Base-by-base conservation (phyloP, 2,329 filamentous ascomycete genomes). In the Trichoderma oligosporum region DNA sequence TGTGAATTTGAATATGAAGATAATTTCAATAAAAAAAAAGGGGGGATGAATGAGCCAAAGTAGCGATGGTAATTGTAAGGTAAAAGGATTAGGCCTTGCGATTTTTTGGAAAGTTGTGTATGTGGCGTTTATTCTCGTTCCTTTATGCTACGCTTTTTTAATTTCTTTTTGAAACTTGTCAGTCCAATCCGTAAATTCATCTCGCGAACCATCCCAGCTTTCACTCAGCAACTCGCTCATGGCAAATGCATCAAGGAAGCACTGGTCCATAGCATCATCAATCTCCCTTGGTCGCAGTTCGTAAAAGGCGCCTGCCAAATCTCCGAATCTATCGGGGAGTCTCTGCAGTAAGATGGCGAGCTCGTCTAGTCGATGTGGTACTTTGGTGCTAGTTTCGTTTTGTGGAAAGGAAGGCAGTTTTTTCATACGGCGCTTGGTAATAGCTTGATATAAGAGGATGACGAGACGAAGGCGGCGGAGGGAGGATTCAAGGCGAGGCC, bases 181-280 rank as follows among this genome's bases (percentile, higher is more conserved):
- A n/a, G 80, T 83, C 91, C 91, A 96, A 14, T 81, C 76, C 0
- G 85, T 87, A 67, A 95, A 96, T 65, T 87, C 89, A 65, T 96
- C 91, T 16, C 82, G 78, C 45, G 80, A 72, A 0, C 80, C 85
- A 2, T 80, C 72, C 88, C 88, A 92, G 18, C 78, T 77, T 58
- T 77, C 73, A 48, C 75, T 74, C 11, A 89, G 71, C 46, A 86
- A 67, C 56, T 82, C 78, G 0, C 81, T 78, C 0, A 79, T 81
- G 0, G 71, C 74, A 62, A 81, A 80, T 0, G 87, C 85, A 49
- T 84, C 79, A 1, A 76, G 73, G 59, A 85, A 83, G 64, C 85
- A 86, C 38, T 78, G 75, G 4, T 81, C 76, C 74, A 90, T 79
- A 20, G 73, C 73, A 6, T 71, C 68, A 63, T 85, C 84, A 42